Evolutionary conservation across 2,329 filamentous ascomycete genomes (phyloP).

Genomic region (Penicillium paneum): DNA sequence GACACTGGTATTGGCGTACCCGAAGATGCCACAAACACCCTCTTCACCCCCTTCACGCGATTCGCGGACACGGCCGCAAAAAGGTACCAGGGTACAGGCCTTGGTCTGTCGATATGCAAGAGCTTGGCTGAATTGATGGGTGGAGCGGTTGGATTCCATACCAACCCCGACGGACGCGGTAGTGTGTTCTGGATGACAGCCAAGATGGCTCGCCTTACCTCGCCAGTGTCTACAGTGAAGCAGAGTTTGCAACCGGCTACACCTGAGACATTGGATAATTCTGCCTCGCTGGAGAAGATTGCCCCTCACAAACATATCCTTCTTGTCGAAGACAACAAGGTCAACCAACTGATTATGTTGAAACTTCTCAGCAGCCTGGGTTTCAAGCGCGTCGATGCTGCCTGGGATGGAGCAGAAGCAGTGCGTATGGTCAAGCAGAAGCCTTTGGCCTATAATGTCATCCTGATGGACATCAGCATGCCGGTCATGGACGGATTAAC

Average conservation of each 20-base stretch:
- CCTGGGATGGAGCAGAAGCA: constrained; percentile 46
- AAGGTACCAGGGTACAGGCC: constrained; percentile 55
- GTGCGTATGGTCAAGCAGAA: constrained; percentile 43
- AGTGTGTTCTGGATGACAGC: constrained; percentile 55
- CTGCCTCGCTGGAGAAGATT: constrained; percentile 34
- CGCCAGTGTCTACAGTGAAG: constrained; percentile 28
- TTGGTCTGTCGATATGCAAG: constrained; percentile 58
- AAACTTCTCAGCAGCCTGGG: constrained; percentile 40
- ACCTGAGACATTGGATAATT: constrained; percentile 15
- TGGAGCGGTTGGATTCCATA: constrained; percentile 48
- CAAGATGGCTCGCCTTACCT: constrained; percentile 40
- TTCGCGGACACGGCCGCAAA: constrained; percentile 54
- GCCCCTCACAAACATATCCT: constrained; percentile 43
- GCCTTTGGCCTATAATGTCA: constrained; percentile 43
- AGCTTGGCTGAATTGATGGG: constrained; percentile 57
- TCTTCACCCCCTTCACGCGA: constrained; percentile 58
- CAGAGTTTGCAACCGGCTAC: constrained; percentile 18
- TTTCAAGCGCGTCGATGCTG: constrained; percentile 43
- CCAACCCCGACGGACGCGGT: constrained; percentile 47
- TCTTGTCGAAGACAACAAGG: constrained; percentile 44
- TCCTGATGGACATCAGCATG: constrained; percentile 51
- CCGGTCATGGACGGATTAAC: constrained; percentile 47
- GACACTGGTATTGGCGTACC: constrained; percentile 57
- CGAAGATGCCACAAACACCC: constrained; percentile 42
- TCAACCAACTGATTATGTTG: constrained; percentile 44